Evolutionary conservation across 2,329 filamentous ascomycete genomes (phyloP).

Genomic region (Lasiodiplodia citricola): DNA sequence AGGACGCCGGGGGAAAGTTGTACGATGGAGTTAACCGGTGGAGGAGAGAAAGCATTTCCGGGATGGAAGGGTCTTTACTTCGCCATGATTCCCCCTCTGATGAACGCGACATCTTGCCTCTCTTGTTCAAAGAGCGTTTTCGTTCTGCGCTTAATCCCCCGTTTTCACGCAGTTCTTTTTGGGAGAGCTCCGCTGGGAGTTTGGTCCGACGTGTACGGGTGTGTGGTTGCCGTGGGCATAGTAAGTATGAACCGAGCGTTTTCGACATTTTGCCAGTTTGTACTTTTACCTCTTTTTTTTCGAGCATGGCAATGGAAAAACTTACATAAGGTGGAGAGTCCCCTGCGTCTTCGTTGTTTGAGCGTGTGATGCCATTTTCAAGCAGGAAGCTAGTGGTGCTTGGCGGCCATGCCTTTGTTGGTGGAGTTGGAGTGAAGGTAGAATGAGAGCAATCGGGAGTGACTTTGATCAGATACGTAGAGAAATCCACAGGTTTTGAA

Average conservation of each 20-base stretch:
- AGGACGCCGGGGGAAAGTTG: neutral
- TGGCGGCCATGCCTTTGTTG: neutral
- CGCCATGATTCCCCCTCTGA: neutral
- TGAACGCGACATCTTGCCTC: neutral
- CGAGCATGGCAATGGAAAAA: constrained; percentile 9
- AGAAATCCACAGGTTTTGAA: neutral
- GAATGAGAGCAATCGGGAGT: neutral
- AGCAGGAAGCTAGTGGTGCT: neutral
- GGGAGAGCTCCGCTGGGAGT: neutral
- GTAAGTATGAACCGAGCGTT: neutral
- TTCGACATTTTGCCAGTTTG: neutral
- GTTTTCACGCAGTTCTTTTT: neutral
- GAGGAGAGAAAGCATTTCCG: neutral
- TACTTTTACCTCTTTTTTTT: neutral
- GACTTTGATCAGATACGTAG: neutral
- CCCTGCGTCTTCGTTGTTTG: neutral
- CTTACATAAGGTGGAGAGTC: neutral
- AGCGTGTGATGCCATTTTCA: neutral
- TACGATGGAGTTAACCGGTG: constrained; percentile 1
- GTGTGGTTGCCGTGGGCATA: neutral
- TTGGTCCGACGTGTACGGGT: neutral
- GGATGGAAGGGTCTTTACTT: neutral
- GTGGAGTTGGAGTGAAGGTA: neutral
- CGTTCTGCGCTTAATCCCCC: too few relatives aligned
- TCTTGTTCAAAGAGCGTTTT: neutral